Percentiles rank a stretch among this genome's conserved stretches.
These are phyloP conservation scores for Talaromyces stipitatus DNA, from an alignment of 495 filamentous ascomycete genomes.

Conservation along the genomic window DNA sequence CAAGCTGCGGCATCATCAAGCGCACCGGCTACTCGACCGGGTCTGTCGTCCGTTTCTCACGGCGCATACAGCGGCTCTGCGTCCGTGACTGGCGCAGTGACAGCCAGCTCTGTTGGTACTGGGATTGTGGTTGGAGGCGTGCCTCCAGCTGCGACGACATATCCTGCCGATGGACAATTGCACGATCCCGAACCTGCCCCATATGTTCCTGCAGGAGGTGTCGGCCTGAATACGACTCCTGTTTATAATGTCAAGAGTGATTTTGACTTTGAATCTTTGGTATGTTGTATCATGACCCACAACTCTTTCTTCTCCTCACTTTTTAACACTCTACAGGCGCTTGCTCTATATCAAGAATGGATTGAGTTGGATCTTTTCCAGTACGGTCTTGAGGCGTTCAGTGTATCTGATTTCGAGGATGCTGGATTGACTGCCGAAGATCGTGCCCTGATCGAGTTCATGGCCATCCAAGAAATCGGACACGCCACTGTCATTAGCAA, in stretches of 20 bases:
- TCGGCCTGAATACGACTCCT: conserved; percentile 69
- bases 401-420: conserved; percentile 58
- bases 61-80: conserved; percentile 52
- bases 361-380: conserved; percentile 87
- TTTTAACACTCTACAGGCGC: conserved; percentile 32
- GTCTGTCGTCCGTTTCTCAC: conserved; percentile 25
- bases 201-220: conserved; percentile 66
- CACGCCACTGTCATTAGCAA: conserved; percentile 75
- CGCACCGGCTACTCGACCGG: conserved; percentile 14
- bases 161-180: conserved; percentile 65
- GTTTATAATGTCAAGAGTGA: conserved; percentile 66
- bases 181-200: conserved; percentile 59
- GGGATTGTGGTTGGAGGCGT: conserved; percentile 41
- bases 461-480: conserved; percentile 79
- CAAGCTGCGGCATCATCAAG: neutral
- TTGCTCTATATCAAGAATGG: conserved; percentile 75
- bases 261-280: conserved; percentile 67
- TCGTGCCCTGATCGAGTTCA: conserved; percentile 66
- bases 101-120: conserved; percentile 37
- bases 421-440: conserved; percentile 63
- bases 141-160: conserved; percentile 44
- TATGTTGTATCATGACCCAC: conserved; percentile 17
- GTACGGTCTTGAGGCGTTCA: conserved; percentile 65
- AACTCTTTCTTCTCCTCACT: conserved; percentile 11
- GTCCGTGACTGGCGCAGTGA: conserved; percentile 51